Percentiles rank a stretch among this genome's conserved stretches.
phyloP scores from a whole-genome alignment of 2,329 filamentous ascomycete species.

The Talaromyces sp. region DNA sequence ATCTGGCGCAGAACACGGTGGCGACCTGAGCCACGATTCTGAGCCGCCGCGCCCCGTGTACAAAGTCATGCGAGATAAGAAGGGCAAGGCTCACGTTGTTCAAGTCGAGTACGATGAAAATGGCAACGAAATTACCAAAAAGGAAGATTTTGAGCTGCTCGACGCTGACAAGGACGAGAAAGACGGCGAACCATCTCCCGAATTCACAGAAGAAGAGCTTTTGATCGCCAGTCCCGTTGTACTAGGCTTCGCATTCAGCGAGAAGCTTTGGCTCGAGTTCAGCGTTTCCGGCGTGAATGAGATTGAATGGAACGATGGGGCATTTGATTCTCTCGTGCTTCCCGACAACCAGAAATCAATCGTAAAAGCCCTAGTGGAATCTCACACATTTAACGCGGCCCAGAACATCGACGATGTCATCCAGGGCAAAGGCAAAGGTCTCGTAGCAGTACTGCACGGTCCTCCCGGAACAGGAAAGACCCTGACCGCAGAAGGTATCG shows the following conservation, averaged over 20 bases:
- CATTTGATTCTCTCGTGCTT: slow-evolving; percentile 78
- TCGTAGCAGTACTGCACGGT: slow-evolving; percentile 78
- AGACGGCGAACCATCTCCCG: slow-evolving; percentile 36
- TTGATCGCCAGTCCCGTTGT: slow-evolving; percentile 80
- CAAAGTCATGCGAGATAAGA: slow-evolving; percentile 54
- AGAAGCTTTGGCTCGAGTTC: slow-evolving; percentile 89
- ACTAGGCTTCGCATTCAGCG: slow-evolving; percentile 78
- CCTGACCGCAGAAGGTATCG: slow-evolving; percentile 80
- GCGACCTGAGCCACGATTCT: slow-evolving; percentile 35
- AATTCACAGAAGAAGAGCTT: slow-evolving; percentile 78
- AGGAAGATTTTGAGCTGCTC: slow-evolving; percentile 58
- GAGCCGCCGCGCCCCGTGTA: slow-evolving; percentile 41
- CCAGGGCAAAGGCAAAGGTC: slow-evolving; percentile 78
- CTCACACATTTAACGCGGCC: slow-evolving; percentile 75
- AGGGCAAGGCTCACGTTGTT: slow-evolving; percentile 51
- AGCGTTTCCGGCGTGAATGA: slow-evolving; percentile 73
- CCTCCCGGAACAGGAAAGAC: slow-evolving; percentile 87
- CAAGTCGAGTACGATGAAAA: slow-evolving; percentile 55
- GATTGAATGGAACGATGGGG: slow-evolving; percentile 78
- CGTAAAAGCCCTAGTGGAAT: slow-evolving; percentile 77
- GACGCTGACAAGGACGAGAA: slow-evolving; percentile 32
- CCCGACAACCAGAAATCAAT: slow-evolving; percentile 60
- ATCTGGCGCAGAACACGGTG: slow-evolving; percentile 36
- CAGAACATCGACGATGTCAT: slow-evolving; percentile 80
- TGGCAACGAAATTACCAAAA: slow-evolving; percentile 50